Percentiles rank a stretch among this genome's conserved stretches.
Conservation (phyloP, 2,329 filamentous ascomycete genomes). For the Achaetomium macrosporum region DNA sequence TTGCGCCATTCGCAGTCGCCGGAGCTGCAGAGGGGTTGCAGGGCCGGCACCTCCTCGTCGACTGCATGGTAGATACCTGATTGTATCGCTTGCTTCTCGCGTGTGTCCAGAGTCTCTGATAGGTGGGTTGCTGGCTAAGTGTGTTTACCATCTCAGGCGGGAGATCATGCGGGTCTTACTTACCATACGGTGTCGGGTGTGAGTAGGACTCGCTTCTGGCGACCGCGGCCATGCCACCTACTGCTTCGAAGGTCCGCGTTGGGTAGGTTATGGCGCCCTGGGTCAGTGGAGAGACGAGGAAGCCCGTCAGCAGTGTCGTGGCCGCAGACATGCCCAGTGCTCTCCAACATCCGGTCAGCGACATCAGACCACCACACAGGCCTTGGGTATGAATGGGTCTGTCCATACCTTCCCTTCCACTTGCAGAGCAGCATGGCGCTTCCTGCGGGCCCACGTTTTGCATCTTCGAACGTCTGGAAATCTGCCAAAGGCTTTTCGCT, state of each 20-base stretch:
- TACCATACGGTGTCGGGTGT: constrained; percentile 17
- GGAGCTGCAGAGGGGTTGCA: constrained; percentile 21
- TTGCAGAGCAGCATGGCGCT: constrained; percentile 21
- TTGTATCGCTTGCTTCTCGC: constrained; percentile 25
- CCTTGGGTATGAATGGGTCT: background rate
- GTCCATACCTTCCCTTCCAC: constrained; percentile 21
- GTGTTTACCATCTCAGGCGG: background rate
- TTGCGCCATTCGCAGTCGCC: constrained; percentile 21
- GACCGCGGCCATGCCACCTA: constrained; percentile 12
- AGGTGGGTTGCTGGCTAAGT: constrained; percentile 1
- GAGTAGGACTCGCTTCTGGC: constrained; percentile 21
- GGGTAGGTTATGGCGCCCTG: constrained; percentile 23
- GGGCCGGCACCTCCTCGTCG: constrained; percentile 11
- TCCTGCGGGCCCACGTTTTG: constrained; percentile 23
- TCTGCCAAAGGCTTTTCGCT: constrained; percentile 24
- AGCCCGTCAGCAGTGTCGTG: constrained; percentile 18
- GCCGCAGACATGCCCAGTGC: constrained; percentile 26
- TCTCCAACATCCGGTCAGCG: constrained; percentile 10
- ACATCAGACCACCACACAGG: background rate
- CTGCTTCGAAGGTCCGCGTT: constrained; percentile 12
- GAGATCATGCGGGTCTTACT: background rate
- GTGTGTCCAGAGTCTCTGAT: constrained; percentile 18
- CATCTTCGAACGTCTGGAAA: constrained; percentile 28
- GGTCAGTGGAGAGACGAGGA: constrained; percentile 23
- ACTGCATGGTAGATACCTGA: constrained; percentile 20